phyloP scores from a whole-genome alignment of 805 yeast genomes.

The Hanseniaspora guilliermondii region DNA sequence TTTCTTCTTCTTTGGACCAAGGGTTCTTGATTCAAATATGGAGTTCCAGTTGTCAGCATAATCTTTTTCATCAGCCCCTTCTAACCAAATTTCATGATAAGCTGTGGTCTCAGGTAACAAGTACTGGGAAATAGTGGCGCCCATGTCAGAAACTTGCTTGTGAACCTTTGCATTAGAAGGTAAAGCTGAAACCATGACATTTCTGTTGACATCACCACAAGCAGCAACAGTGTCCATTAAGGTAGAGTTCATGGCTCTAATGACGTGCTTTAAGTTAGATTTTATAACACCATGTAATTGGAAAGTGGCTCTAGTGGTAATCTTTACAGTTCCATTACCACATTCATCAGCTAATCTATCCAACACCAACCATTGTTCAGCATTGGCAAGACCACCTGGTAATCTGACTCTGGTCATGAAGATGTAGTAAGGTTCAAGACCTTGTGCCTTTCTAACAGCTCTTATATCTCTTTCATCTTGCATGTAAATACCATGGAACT shows the following conservation, averaged over 20 bases:
- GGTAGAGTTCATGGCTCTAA: conserved; percentile 82
- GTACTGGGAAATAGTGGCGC: conserved; percentile 60
- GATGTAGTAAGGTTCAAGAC: conserved; percentile 89
- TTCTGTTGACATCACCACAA: conserved; percentile 96
- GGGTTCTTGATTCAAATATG: conserved; percentile 51
- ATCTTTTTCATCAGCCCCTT: conserved; percentile 68
- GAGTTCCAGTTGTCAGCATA: conserved; percentile 48
- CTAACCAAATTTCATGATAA: conserved; percentile 92
- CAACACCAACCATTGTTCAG: conserved; percentile 76
- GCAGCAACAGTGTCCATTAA: conserved; percentile 93
- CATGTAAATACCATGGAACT: conserved; percentile 96
- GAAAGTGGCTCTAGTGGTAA: conserved; percentile 94
- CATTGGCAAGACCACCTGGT: conserved; percentile 85
- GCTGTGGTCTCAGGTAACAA: conserved; percentile 87
- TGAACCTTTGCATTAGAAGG: conserved; percentile 79
- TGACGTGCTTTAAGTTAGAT: conserved; percentile 75
- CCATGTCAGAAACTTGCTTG: conserved; percentile 52
- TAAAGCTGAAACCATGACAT: conserved; percentile 80
- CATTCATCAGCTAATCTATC: conserved; percentile 68
- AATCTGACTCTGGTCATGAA: conserved; percentile 93
- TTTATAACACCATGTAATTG: conserved; percentile 92
- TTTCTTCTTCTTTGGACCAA: conserved; percentile 71
- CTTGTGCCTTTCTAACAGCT: conserved; percentile 83
- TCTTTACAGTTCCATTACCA: conserved; percentile 87
- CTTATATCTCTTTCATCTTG: conserved; percentile 96